Conservation (phyloP, 129 eudicot species). For the Flaveria robusta region DNA sequence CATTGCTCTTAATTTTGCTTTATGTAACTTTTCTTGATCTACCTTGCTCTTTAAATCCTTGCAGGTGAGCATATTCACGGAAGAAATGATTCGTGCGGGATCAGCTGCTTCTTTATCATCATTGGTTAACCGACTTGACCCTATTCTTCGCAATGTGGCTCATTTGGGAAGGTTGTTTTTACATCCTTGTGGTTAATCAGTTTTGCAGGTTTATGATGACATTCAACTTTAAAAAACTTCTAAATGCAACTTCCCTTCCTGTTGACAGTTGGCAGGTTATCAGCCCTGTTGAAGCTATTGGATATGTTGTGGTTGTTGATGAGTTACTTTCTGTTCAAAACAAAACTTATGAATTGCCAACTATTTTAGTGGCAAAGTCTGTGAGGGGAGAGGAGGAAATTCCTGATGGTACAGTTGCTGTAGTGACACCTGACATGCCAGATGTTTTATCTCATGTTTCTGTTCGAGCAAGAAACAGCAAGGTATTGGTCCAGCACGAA, state of each 20-base stretch:
- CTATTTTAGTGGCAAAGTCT: conserved; percentile 50
- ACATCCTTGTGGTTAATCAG: conserved; percentile 2
- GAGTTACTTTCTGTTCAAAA: conserved; percentile 50
- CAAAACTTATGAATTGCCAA: conserved; percentile 40
- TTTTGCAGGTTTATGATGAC: background rate
- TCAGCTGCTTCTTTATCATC: conserved; percentile 53
- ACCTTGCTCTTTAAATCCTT: conserved; percentile 1
- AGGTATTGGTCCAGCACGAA: conserved; percentile 34
- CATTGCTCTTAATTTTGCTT: background rate
- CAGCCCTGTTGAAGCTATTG: conserved; percentile 55
- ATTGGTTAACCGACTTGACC: conserved; percentile 55
- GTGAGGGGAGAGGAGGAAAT: conserved; percentile 63
- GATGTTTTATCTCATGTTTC: conserved; percentile 64
- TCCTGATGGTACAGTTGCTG: conserved; percentile 64
- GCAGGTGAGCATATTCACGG: conserved; percentile 55
- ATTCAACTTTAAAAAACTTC: background rate
- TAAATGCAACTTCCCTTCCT: conserved; percentile 14
- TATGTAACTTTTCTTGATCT: conserved; percentile 1
- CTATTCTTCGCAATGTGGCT: conserved; percentile 51
- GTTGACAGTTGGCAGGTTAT: conserved; percentile 59
- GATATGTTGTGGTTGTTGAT: conserved; percentile 45
- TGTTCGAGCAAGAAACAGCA: conserved; percentile 63
- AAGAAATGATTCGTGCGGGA: conserved; percentile 53
- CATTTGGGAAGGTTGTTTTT: conserved; percentile 48
- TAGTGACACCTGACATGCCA: conserved; percentile 58